These are phyloP conservation scores for Xylariales sp. DNA, from an alignment of 2,329 filamentous ascomycete genomes.

Conservation along the genomic window DNA sequence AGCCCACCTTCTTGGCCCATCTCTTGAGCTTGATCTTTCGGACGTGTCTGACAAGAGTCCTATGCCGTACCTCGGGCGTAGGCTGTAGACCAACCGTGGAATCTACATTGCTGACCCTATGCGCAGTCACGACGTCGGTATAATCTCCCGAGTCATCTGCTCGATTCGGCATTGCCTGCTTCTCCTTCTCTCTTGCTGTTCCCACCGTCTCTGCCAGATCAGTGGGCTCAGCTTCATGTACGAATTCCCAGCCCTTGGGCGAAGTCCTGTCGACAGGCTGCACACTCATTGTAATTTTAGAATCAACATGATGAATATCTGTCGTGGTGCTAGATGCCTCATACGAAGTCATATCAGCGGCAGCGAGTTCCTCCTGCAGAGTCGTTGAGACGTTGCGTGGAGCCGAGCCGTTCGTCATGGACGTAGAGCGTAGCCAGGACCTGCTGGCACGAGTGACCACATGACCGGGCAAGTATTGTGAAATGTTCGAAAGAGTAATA, in stretches of 20 bases:
- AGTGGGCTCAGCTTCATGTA: neutral
- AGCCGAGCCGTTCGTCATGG: constrained; percentile 1
- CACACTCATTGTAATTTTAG: neutral
- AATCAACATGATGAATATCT: neutral
- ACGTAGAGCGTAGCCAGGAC: constrained; percentile 3
- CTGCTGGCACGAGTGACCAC: neutral
- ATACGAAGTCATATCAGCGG: neutral
- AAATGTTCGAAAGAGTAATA: neutral
- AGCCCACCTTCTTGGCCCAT: neutral
- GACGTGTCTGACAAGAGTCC: no score
- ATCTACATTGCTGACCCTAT: neutral
- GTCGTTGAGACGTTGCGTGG: neutral
- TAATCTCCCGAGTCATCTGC: no score
- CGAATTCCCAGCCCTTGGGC: neutral
- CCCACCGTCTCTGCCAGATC: neutral
- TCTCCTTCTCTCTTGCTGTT: neutral
- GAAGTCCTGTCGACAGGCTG: neutral
- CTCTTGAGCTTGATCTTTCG: neutral
- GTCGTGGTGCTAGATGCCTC: neutral
- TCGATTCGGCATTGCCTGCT: no score
- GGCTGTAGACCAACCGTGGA: neutral
- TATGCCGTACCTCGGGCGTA: no score
- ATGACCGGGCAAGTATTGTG: constrained; percentile 3
- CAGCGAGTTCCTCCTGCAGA: constrained; percentile 3
- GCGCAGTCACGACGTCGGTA: no score